Evolutionary conservation across 1,284 basidiomycete genomes (phyloP), one percentile per base, ranked within the genome.

Genomic region (Irpex sp.): DNA sequence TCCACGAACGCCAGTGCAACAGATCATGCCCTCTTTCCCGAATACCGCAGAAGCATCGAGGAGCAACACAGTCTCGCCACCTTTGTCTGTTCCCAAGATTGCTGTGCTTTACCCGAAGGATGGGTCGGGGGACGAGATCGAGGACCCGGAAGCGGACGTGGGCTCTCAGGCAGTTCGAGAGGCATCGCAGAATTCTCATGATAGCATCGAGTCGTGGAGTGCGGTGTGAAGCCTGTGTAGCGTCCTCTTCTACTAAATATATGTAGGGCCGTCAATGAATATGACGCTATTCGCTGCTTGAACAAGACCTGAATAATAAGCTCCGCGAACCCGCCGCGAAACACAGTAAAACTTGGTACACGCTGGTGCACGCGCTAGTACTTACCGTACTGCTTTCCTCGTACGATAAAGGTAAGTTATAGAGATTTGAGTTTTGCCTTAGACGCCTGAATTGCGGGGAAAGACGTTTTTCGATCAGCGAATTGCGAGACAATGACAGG

Each of bases 121-220:
- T 33, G 16, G n/a, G n/a, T 37, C 18, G 55, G 39, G 35, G 58
- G 47, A 63, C 10, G 52, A 36, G 42, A 42, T 56, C 19, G 53
- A 63, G 48, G 56, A 35, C 18, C 58, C 48, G 37, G 60, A 69
- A 49, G 64, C 63, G 42, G 61, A 64, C 37, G 52, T 63, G 36
- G 42, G 39, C 54, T 35, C 42, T 9, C 23, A 54, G 21, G 52
- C 19, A 35, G 60, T n/a, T 23, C 12, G 23, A 8, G 51, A 58
- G 39, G 57, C 47, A 63, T 79, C 78, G 10, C 77, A 78, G 63
- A 62, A 62, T 53, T 77, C 81, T 48, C 66, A 75, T 48, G 82
- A 84, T 67, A 80, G 76, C 42, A 85, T 85, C 53, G 75, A 84
- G 67, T 84, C 82, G 42, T 86, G 83, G 83, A 73, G 59, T 18